Conservation (phyloP, 305 asterid species). For the Fraxinus xanthoxyloides region DNA sequence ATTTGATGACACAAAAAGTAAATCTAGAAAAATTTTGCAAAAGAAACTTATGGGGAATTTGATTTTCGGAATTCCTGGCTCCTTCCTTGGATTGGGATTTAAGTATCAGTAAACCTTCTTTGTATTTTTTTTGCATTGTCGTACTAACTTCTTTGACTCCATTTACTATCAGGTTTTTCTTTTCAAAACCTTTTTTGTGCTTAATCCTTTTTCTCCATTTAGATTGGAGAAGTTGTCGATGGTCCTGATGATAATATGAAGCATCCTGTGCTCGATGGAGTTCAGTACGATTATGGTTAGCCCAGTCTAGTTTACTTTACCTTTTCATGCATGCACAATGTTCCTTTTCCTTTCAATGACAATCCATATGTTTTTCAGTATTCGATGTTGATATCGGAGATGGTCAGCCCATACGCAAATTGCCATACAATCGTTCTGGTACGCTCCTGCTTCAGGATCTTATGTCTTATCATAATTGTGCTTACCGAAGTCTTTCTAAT, state of each 20-base stretch:
- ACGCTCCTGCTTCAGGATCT: slow-evolving; percentile 17
- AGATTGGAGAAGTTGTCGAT: slow-evolving; percentile 98
- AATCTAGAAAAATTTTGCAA: not conserved
- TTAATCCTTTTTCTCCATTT: slow-evolving; percentile 16
- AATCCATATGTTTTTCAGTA: slow-evolving; percentile 45
- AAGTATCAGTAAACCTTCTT: slow-evolving; percentile 1
- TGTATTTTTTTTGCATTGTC: slow-evolving; percentile 4
- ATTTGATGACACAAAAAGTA: not conserved
- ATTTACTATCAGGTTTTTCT: slow-evolving; percentile 7
- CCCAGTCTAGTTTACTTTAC: slow-evolving; percentile 21
- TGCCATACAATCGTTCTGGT: slow-evolving; percentile 96
- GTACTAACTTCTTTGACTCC: not conserved
- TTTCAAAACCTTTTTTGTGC: slow-evolving; percentile 6
- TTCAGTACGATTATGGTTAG: slow-evolving; percentile 81
- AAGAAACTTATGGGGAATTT: not conserved
- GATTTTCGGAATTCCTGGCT: not conserved
- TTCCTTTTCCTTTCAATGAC: slow-evolving; percentile 25
- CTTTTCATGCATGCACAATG: slow-evolving; percentile 23
- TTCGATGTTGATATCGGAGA: slow-evolving; percentile 99
- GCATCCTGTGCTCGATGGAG: slow-evolving; percentile 58
- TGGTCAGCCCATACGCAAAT: slow-evolving; percentile 90
- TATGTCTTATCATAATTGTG: not conserved
- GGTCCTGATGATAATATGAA: slow-evolving; percentile 75
- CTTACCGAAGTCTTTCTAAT: not conserved
- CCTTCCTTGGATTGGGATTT: slow-evolving; percentile 16